Evolutionary conservation across 257 asterid species (phyloP), one percentile per base, ranked within the genome.

Genomic region (Cinchona pubescens): DNA sequence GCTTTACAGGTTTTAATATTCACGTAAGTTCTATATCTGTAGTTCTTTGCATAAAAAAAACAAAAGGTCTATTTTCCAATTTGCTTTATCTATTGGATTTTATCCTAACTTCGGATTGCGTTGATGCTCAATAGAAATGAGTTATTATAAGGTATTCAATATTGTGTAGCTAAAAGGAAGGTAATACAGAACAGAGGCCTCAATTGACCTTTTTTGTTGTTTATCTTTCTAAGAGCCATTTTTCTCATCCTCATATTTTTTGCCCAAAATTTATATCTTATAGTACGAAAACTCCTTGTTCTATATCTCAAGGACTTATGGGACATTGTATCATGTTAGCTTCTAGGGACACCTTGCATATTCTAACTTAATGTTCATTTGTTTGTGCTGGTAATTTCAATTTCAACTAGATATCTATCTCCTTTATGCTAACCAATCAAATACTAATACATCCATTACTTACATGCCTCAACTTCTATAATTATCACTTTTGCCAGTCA

Each of bases 121-220:
- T 40, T 61, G 59, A 73, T 61, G 43, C 77, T 48, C 10, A 42
- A 42, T 55, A 53, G 58, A 34, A 56, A 56, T 13, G 42, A 61
- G 23, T 30, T 21, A 34, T 15, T 5, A 29, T 7, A 19, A 10
- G 11, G 25, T 74, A 62, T 61, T 62, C 78, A 16, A 27, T 62
- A 74, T 74, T 74, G 70, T 63, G 8, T 5, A 8, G 6, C 45
- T 1, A 63, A 32, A 56, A 7, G 30, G 62, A 56, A 56, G 16
- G 62, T n/a, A 7, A 56, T 56, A 8, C 62, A 9, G n/a, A 56
- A n/a, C 25, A n/a, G 32, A n/a, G 14, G 25, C 62, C 62, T 56
- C 32, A 56, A 51, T n/a, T 66, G 34, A 66, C 30, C 53, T 6
- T 2, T 4, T 1, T 51, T 5, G 18, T 2, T 18, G 4, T 0